Evolutionary conservation across 2,329 filamentous ascomycete species (phyloP), one percentile per base, ranked within the genome.

Genomic region (Penicillium occitanis): DNA sequence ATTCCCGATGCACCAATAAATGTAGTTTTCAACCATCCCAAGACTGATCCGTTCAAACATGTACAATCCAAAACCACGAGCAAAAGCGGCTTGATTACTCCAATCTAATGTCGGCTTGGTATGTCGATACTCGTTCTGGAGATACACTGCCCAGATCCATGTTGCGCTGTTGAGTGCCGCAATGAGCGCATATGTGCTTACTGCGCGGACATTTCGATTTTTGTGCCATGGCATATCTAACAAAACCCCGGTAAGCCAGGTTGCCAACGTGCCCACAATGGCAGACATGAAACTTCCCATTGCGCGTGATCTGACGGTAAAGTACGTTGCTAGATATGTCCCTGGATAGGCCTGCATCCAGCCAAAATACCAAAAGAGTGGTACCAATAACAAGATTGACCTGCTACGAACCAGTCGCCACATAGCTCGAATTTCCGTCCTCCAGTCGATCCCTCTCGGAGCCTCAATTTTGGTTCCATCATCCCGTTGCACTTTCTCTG

Each of bases 341-440:
- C 83, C 82, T 25, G 83, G 74, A 30, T 86, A 85, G 0, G 82
- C 85, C 80, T 83, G 86, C 66, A 83, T 81, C 68, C 83, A 84
- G 0, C 82, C 81, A 0, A 84, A 70, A 33, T 63, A 66, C 60
- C 64, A 66, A 19, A 85, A 77, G 17, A 85, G 77, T 0, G 83
- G 83, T 4, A 85, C 77, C 11, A 85, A 72, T 0, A 86, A 75
- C 61, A 78, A 80, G 68, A 85, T 82, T 13, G 83, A 77, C 68
- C 78, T 81, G 50, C 77, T 75, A 64, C 73, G 78, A 19, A 84
- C 65, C 33, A 85, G 70, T 3, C 71, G 72, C 70, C 70, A 78
- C 70, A 79, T 76, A 62, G 76, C 79, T 57, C 73, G 71, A 25
- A 79, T 68, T 65, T 82, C 80, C 13, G 73, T 75, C 64, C 76